A percentile compares a stretch with the other conserved stretches of the same genome.
Evolutionary conservation across 257 asterid species (phyloP).

Genomic region (Anisodus tanguticus): DNA sequence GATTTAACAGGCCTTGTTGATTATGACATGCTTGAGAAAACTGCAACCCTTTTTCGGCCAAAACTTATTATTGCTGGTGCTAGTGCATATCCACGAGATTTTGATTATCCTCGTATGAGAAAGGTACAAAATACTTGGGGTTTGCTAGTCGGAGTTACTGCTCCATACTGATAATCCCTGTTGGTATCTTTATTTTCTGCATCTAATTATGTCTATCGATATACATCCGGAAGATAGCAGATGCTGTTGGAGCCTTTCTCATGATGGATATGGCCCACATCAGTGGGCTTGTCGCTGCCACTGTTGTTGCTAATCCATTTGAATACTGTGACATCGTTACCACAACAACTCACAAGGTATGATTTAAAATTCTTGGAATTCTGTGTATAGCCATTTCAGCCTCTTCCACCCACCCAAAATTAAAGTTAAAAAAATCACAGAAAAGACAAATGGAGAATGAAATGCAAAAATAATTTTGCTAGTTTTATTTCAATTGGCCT

Average conservation of each 20-base stretch:
- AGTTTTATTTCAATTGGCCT: no score
- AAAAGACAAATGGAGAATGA: not conserved
- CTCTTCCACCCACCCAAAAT: not conserved
- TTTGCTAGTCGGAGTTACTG: not conserved
- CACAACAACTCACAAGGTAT: conserved; percentile 94
- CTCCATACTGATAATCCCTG: not conserved
- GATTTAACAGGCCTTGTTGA: conserved; percentile 72
- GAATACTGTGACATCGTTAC: conserved; percentile 94
- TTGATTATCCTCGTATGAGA: conserved; percentile 90
- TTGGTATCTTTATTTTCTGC: not conserved
- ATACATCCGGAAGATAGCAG: conserved; percentile 68
- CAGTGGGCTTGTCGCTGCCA: conserved; percentile 94
- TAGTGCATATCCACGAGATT: conserved; percentile 95
- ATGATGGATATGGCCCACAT: conserved; percentile 99
- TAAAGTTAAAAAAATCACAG: not conserved
- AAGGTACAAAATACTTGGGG: conserved; percentile 48
- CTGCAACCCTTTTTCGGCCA: conserved; percentile 85
- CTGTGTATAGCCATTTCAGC: not conserved
- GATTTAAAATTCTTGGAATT: conserved; percentile 5
- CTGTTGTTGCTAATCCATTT: conserved; percentile 92
- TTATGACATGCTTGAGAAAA: conserved; percentile 92
- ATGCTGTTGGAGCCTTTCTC: conserved; percentile 90
- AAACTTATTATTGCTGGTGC: conserved; percentile 95
- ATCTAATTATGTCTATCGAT: conserved; percentile 32
- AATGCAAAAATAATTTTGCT: no score